Conservation (phyloP, 768 basidiomycete genomes). For the Auriscalpium microsporum region DNA sequence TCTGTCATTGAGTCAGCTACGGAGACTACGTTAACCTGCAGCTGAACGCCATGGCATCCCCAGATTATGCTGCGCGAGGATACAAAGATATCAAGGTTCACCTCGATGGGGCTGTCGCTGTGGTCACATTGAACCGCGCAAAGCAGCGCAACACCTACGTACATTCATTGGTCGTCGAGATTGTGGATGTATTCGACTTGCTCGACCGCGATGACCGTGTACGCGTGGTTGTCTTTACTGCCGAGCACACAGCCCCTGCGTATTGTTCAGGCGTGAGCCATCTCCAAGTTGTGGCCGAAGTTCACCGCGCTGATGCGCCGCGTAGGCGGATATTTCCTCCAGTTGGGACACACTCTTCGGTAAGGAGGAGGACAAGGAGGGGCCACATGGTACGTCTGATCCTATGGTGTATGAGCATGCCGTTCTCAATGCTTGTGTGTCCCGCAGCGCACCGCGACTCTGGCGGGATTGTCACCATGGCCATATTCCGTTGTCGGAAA, state of each 20-base stretch:
- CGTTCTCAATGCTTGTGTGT: background rate
- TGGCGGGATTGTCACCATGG: slow-evolving; percentile 39
- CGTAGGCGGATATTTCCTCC: slow-evolving; percentile 39
- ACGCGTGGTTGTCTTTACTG: slow-evolving; percentile 41
- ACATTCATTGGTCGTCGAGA: slow-evolving; percentile 26
- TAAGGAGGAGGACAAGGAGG: slow-evolving; percentile 36
- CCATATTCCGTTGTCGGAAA: slow-evolving; percentile 46
- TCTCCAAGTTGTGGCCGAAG: background rate
- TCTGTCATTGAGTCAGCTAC: too few relatives aligned
- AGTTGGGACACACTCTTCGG: slow-evolving; percentile 37
- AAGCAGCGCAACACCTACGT: slow-evolving; percentile 45
- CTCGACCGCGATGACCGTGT: slow-evolving; percentile 47
- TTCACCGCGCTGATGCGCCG: background rate
- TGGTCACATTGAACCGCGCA: slow-evolving; percentile 39
- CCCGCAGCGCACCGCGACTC: slow-evolving; percentile 37
- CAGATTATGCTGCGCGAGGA: slow-evolving; percentile 16
- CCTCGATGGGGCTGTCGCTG: slow-evolving; percentile 35
- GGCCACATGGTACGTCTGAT: slow-evolving; percentile 32
- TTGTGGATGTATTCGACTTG: slow-evolving; percentile 36
- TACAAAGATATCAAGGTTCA: slow-evolving; percentile 36
- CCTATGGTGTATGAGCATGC: background rate
- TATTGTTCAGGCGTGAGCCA: slow-evolving; percentile 46
- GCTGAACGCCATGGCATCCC: background rate
- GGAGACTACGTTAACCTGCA: too few relatives aligned
- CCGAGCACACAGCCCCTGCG: slow-evolving; percentile 41